Conservation (phyloP, 768 basidiomycete genomes). For the Baorangia bicolor region DNA sequence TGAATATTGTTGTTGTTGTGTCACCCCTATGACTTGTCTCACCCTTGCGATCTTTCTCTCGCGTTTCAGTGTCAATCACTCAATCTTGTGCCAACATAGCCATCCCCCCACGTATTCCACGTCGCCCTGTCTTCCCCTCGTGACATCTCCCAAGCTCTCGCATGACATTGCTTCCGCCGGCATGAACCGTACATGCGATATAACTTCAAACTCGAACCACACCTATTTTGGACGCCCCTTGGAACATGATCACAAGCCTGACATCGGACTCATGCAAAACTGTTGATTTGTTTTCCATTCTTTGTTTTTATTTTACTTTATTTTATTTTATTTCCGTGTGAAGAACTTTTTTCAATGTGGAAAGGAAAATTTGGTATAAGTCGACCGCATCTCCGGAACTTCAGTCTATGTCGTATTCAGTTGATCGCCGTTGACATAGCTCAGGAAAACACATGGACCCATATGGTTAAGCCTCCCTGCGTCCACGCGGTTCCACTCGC, state of each 20-base stretch:
- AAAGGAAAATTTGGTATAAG: constrained; percentile 1
- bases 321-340: constrained; percentile 19
- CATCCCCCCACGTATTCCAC: not conserved
- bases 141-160: constrained; percentile 6
- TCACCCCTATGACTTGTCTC: constrained; percentile 20
- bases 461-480: constrained; percentile 31
- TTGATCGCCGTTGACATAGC: constrained; percentile 37
- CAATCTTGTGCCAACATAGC: constrained; percentile 1
- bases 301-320: constrained; percentile 17
- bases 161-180: constrained; percentile 14
- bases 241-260: constrained; percentile 7
- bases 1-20: constrained; percentile 13
- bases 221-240: constrained; percentile 11
- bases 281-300: constrained; percentile 15
- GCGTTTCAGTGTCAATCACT: constrained; percentile 23
- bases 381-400: constrained; percentile 26
- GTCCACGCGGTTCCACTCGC: constrained; percentile 27
- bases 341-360: constrained; percentile 19
- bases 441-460: constrained; percentile 29
- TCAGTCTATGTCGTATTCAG: constrained; percentile 31
- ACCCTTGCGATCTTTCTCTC: constrained; percentile 20
- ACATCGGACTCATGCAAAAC: constrained; percentile 1
- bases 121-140: not conserved
- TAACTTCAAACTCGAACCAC: not conserved
- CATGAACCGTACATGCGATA: constrained; percentile 9